Conservation (phyloP, 2,329 filamentous ascomycete species). For the Phialophora tarda region DNA sequence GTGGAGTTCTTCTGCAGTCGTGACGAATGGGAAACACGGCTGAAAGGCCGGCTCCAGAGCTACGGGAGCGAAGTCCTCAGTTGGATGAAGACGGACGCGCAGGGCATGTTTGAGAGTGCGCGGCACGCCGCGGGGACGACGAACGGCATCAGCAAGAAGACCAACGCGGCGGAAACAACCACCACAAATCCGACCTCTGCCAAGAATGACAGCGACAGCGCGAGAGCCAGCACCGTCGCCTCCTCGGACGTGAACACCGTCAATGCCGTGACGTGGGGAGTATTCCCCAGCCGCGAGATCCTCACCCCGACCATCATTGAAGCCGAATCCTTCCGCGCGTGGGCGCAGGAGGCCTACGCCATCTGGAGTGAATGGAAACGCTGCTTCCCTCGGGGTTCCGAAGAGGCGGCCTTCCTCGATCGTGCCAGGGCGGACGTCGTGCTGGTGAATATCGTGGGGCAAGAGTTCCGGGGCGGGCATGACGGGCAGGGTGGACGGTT, state of each 20-base stretch:
- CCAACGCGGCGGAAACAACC: neutral
- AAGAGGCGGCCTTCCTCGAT: conserved; percentile 74
- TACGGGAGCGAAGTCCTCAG: conserved; percentile 71
- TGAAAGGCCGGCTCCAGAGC: conserved; percentile 67
- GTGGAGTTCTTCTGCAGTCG: conserved; percentile 91
- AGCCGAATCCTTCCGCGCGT: conserved; percentile 89
- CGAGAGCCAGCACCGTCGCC: conserved; percentile 21
- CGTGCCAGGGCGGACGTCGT: conserved; percentile 72
- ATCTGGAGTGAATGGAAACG: conserved; percentile 95
- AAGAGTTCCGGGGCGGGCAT: conserved; percentile 51
- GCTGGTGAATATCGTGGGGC: conserved; percentile 74
- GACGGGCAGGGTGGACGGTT: conserved; percentile 39
- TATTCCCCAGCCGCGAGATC: conserved; percentile 94
- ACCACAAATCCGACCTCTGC: conserved; percentile 4
- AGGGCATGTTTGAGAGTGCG: conserved; percentile 74
- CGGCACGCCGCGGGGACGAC: conserved; percentile 3
- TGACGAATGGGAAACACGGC: conserved; percentile 67
- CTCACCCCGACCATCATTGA: conserved; percentile 96
- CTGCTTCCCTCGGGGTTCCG: conserved; percentile 77
- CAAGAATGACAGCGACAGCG: no score
- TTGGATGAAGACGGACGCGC: conserved; percentile 83
- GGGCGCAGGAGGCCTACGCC: conserved; percentile 93
- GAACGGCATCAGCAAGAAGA: conserved; percentile 2
- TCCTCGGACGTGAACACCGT: conserved; percentile 61
- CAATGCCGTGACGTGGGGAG: conserved; percentile 96